Base-by-base conservation (phyloP, 177 flowering plant species). In the Tripterygium wilfordii region DNA sequence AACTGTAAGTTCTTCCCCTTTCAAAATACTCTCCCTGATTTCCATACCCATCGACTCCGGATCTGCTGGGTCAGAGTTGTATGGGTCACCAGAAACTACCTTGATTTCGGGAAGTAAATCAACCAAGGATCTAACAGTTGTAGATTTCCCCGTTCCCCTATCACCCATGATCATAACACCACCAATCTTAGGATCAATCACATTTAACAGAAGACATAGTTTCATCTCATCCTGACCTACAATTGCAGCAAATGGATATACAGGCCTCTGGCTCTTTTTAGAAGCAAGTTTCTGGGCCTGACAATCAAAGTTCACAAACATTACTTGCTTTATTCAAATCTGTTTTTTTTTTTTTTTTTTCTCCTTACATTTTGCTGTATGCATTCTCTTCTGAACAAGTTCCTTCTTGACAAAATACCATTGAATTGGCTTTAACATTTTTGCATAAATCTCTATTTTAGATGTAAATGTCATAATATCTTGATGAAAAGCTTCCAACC, bases 141-240 rank as follows among this genome's bases (percentile, higher is more conserved):
- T 91, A 45, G 96, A 91, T 67, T 90, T 90, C n/a, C 91, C 96
- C 1, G 94, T 88, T 39, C 97, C 96, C 39, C 98, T 75, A 51
- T 91, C 96, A 31, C 96, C 98, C 98, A 91, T 91, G 48, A 91
- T 91, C 96, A 91, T 88, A 32, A 91, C 98, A 45, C 98, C 96
- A 18, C 98, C 98, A 43, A 88, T 88, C 74, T 91, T 91, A 6
- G 98, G 98, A 65, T 91, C 98, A 57, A 91, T 88, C 45, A 91
- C 98, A 67, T 91, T 91, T 14, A 91, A 60, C 24, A 88, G 63
- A 58, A 88, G 95, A 70, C 96, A 91, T 2, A 91, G 70, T 54
- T 91, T 91, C 98, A 91, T 91, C 76, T 91, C 98, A 60, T 88
- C 96, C 53, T 91, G 98, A 10, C 98, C 98, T 8, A 91, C 98